These are phyloP conservation scores for Henckelia pumila DNA, from an alignment of 257 asterid species.

Conservation along the genomic window DNA sequence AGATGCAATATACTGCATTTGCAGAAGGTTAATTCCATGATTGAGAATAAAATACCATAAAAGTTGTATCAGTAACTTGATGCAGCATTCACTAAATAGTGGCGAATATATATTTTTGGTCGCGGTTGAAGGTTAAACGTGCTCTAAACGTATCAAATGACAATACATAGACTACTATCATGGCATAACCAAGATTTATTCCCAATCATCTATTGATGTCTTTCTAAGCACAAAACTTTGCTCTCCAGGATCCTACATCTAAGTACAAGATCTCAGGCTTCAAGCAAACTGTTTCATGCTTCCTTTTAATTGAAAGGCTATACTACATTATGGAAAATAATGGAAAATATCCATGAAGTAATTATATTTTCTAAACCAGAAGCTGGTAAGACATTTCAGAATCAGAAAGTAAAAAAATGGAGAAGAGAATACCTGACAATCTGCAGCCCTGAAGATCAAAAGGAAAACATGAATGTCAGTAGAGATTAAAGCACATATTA, in stretches of 20 bases:
- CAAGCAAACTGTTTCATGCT: slow-evolving; percentile 12
- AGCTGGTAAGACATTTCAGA: slow-evolving; percentile 6
- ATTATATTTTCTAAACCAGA: not conserved
- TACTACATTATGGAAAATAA: slow-evolving; percentile 2
- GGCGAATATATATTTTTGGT: not conserved
- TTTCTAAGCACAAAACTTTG: slow-evolving; percentile 1
- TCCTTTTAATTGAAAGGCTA: not conserved
- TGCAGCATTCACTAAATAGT: not conserved
- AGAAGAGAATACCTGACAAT: slow-evolving; percentile 59
- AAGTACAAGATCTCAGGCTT: not conserved
- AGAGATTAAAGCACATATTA: slow-evolving; percentile 15
- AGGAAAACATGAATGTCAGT: slow-evolving; percentile 34
- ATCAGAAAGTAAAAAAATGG: slow-evolving; percentile 2
- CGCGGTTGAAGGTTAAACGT: too few species aligned
- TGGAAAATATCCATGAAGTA: not conserved
- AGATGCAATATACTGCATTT: not conserved
- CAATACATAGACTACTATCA: not conserved
- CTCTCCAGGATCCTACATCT: not conserved
- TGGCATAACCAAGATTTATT: not conserved
- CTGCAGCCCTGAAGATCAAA: slow-evolving; percentile 73
- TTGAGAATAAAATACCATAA: too few species aligned
- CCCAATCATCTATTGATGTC: not conserved
- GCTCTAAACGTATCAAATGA: not conserved
- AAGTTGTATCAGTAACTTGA: not conserved
- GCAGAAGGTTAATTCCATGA: not conserved